These are phyloP conservation scores for Boletus mariae DNA, from an alignment of 1,284 basidiomycete genomes.

Conservation along the genomic window DNA sequence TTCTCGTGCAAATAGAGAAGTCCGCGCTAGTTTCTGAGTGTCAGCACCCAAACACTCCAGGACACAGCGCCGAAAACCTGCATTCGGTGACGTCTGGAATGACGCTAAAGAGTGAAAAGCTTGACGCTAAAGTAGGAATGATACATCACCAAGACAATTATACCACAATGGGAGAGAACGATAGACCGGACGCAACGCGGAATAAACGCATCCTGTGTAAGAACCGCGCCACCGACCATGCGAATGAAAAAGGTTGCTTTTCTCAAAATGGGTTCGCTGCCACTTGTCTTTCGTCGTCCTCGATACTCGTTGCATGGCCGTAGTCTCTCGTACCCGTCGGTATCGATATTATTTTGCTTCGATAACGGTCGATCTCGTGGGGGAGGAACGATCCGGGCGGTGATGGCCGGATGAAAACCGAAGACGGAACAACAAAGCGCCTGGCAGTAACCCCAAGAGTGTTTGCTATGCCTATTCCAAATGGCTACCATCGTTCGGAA, in stretches of 20 bases:
- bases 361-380: neutral
- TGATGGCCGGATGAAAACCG: neutral
- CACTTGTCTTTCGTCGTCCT: neutral
- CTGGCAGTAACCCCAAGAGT: neutral
- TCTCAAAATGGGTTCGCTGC: neutral
- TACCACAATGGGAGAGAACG: neutral
- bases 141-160: neutral
- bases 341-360: neutral
- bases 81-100: neutral
- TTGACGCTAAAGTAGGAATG: neutral
- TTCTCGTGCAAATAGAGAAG: neutral
- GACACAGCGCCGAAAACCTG: neutral
- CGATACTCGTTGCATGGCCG: neutral
- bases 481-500: neutral
- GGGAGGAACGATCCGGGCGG: neutral
- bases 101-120: neutral
- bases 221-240: neutral
- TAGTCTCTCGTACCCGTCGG: neutral
- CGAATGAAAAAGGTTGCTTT: neutral
- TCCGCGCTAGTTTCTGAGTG: neutral
- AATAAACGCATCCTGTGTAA: neutral
- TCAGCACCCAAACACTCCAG: neutral
- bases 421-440: neutral
- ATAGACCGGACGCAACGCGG: neutral
- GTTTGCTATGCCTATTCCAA: neutral